Evolutionary conservation across 768 basidiomycete genomes (phyloP), one percentile per base, ranked within the genome.

Genomic region (Epithele typhae): DNA sequence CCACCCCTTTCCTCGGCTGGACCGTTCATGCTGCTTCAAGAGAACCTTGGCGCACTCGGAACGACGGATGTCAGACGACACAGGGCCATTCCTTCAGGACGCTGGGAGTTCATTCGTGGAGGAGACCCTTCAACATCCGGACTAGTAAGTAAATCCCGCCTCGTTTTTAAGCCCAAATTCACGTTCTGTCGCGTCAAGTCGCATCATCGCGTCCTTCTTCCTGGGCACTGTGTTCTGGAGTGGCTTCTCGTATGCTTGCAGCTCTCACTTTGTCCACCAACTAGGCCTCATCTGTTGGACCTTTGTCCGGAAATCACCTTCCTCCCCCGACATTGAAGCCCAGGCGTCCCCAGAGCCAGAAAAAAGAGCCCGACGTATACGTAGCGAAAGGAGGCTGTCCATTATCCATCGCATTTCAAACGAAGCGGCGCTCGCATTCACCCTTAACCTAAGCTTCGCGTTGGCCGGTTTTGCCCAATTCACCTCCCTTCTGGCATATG

Each of bases 151-250:
- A n/a, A n/a, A n/a, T n/a, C n/a, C n/a, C n/a, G 2, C 35, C 30
- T 45, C 30, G 36, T 39, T 25, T 30, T 30, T 30, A 30, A 7
- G 27, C 27, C 27, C 7, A 30, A 30, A 30, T 30, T 14, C 27
- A 30, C 14, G 8, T 14, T 30, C 27, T 7, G 7, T 30, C 27
- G 9, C 41, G 30, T 25, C n/a, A 15, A 74, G 72, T 51, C 69
- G 61, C 27, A 56, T 65, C 14, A 54, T 71, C 19, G 58, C 69
- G 12, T 59, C 66, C 1, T 74, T 74, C 54, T 67, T 67, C 40
- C 57, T 71, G 6, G 72, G 72, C 25, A 70, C 68, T 61, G 69
- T 70, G 3, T 71, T 69, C 51, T 53, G 68, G 35, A 58, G 59
- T 41, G 62, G 70, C 46, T 39, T 67, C 14, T 49, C 56, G 12